Base-by-base conservation (phyloP, 352 stramenopile genomes). In the Thalassiosira hispida region DNA sequence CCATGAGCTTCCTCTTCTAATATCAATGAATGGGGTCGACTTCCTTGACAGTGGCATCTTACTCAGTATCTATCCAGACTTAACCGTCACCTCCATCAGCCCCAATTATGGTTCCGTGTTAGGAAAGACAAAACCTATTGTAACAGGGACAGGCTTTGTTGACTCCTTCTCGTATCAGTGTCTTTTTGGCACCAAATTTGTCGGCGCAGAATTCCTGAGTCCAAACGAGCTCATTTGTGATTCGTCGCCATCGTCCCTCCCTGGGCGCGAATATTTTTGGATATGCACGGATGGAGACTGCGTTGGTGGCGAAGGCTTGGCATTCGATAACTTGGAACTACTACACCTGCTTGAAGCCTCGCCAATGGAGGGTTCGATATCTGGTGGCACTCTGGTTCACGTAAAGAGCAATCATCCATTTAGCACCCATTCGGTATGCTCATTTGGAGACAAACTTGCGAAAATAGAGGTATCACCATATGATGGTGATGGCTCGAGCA, bases 201-300 rank as follows among this genome's bases (percentile, higher is more conserved):
- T 73, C 14, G 29, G 52, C 23, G 73, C 79, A 47, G 18, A 64
- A 44, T 83, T 73, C 55, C 44, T 70, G 12, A 77, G 33, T 38
- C 57, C 65, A 23, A 86, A 79, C 29, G 35, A 60, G 18, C 8
- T 83, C 25, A 33, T 60, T 22, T 83, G 79, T 35, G 33, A 74
- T 18, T 51, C 56, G 47, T 20, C 63, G 29, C 60, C 56, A 22
- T 27, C 20, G 16, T 60, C 22, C 53, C 31, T 81, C n/a, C 51
- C 73, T 40, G 57, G 66, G 47, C 42, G 27, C 16, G 66, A 47
- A 63, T 35, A 57, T 46, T 66, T 84, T 33, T 83, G 62, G 38
- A 42, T 83, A 25, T 84, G 79, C 75, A 46, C 83, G 29, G 61
- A 81, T 8, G 72, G 71, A 52, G 61, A 79, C 33, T 88, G 70